Base-by-base conservation (phyloP, 371 early-diverging fungal genomes). In the Racocetra persica region DNA sequence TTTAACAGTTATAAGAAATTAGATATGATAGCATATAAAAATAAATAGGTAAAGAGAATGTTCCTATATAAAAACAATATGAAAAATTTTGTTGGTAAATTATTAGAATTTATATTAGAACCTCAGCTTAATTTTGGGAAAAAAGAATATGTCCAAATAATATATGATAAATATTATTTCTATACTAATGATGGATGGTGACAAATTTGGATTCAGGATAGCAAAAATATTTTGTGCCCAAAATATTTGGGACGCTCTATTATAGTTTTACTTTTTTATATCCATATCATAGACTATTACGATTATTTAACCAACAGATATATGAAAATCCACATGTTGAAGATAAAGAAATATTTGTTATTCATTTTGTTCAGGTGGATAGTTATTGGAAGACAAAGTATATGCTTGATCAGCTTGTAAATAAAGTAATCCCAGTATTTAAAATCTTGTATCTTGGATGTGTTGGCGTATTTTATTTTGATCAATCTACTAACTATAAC, bases 191-290 rank as follows among this genome's bases (percentile, higher is more conserved):
- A 51, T 51, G 51, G 16, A 14, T 4, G 14, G 14, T 3, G 51
- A 51, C 14, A 3, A 51, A 51, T 51, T 51, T 51, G 51, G 51
- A 51, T 51, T 51, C 51, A 51, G 14, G 3, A 51, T 2, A 24
- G 20, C 5, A 24, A 59, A 59, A 24, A n/a, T 59, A 59, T 59
- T 59, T 22, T 22, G 24, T 20, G n/a, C 24, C 24, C 59, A 59
- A 59, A 59, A 96, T 79, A 93, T 96, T 87, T 95, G 92, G 91
- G 59, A 16, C 51, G 52, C 14, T 69, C 77, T 45, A 69, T 51
- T 4, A 49, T 69, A 24, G 45, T 69, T 13, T 52, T 22, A 24
- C 22, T 28, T 71, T 77, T 67, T 5, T 66, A 22, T 77, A 52
- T 22, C 24, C 45, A 7, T 69, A 52, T 51, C 51, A 69, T 26